Evolutionary conservation across 83 land plant genomes (phyloP), one percentile per base, ranked within the genome.

Genomic region (Picea abies): DNA sequence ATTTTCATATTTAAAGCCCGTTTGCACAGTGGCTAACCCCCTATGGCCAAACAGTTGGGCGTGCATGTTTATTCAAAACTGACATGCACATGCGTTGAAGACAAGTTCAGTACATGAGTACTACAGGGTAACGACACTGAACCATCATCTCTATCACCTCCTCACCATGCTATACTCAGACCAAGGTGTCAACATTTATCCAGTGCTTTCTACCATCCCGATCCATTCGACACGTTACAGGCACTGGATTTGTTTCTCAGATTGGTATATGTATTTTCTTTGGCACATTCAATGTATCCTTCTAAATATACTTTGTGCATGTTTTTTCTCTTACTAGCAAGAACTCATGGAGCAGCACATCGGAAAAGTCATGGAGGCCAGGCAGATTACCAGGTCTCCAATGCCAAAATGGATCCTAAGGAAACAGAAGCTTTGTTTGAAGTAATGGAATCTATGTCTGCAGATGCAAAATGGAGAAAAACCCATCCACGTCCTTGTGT

Each of bases 361-460:
- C 73, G 35, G 47, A 69, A 17, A 17, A 35, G 37, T 12, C 44
- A 37, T 35, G 37, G 32, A 69, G 12, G 8, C 19, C 44, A 12
- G 19, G n/a, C 73, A 69, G 73, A 5, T 16, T 32, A 69, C 44
- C 73, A 69, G 73, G 41, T 37, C 22, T 17, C 35, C 15, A 69
- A 37, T 35, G 41, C 73, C 41, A 69, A 12, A 35, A 85, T 89
- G 90, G 83, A 80, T 52, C 67, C 86, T 4, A 63, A 79, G 26
- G 94, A 92, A 52, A 39, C 60, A 11, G 86, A 90, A 47, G 88
- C 94, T 32, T 86, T 92, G 15, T 86, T 85, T 90, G 71, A 81
- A 17, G 82, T 92, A 22, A 92, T 92, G 94, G 92, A 88, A 9
- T 32, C 89, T 78, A 88, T 92, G 79, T 88, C 90, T 63, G 80